Base-by-base conservation (phyloP, 768 basidiomycete genomes). In the Hygrophoropsis aurantiaca region DNA sequence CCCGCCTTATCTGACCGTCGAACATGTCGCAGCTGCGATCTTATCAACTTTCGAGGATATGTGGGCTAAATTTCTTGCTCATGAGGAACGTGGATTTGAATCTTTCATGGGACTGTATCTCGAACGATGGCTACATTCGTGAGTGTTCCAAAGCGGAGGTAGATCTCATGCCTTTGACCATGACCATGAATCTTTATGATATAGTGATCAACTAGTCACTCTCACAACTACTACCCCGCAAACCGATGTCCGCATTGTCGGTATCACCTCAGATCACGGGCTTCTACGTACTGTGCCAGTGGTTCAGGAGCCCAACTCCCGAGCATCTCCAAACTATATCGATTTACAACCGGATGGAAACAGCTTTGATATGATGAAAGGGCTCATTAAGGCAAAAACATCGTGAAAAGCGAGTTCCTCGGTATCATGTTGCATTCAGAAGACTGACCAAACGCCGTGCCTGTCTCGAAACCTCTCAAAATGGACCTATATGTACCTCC, bases 311-410 rank as follows among this genome's bases (percentile, higher is more conserved):
- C 57, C 11, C 56, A 37, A 21, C 16, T 63, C 54, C 4, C 60
- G 50, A 61, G 67, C 18, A 65, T 53, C 49, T 54, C 60, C 33
- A 57, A 69, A 46, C 47, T 94, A 79, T 60, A 85, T 97, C 43
- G 94, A 99, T 66, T 67, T 99, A 16, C 97, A 97, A 62, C 97
- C 97, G 2, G 94, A 97, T 58, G 92, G 94, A 41, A 99, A 99
- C 63, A 91, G 91, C 58, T 98, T 98, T 55, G 95, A 98, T 66
- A 74, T 97, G 54, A 88, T 97, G 88, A 78, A 83, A 27, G 91
- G 92, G 25, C 62, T 95, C 64, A 94, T 95, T 55, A 58, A 45
- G 39, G 50, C 49, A 3, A 66, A 62, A 39, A 41, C 49, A 6
- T 46, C 20, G 32, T 42, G 15, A 44, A 13, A 13, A 13, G 27